Conservation (phyloP, 2,329 filamentous ascomycete species). For the Pyricularia sp. region DNA sequence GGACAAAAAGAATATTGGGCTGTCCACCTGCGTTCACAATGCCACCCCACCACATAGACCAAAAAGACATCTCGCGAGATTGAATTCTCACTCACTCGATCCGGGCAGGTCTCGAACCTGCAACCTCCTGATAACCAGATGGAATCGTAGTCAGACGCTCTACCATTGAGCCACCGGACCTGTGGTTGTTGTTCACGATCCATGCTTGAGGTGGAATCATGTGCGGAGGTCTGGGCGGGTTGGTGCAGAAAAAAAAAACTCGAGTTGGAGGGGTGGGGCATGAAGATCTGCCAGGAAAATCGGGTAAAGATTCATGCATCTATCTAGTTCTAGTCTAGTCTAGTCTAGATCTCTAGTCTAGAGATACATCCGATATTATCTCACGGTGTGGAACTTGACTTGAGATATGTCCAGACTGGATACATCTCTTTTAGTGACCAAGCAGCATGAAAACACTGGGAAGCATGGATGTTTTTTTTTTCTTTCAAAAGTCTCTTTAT, state of each 20-base stretch:
- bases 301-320: neutral
- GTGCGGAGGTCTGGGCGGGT: neutral
- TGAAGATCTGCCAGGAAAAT: neutral
- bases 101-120: slow-evolving; percentile 25
- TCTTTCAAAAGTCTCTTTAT: neutral
- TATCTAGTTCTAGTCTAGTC: too few relatives aligned
- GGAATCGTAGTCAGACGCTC: slow-evolving; percentile 25
- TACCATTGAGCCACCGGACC: slow-evolving; percentile 20
- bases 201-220: neutral
- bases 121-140: slow-evolving; percentile 21
- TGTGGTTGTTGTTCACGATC: neutral
- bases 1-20: neutral
- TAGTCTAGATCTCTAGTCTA: too few relatives aligned
- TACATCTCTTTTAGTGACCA: too few relatives aligned
- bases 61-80: neutral
- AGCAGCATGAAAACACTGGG: too few relatives aligned
- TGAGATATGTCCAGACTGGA: too few relatives aligned
- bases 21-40: too few relatives aligned
- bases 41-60: too few relatives aligned
- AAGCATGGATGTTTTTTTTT: neutral
- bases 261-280: neutral
- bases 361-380: neutral
- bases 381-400: neutral
- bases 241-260: neutral
- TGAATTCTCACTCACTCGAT: neutral